These are phyloP conservation scores for Sisymbrium irio DNA, from an alignment of 345 rosid species.

Conservation along the genomic window DNA sequence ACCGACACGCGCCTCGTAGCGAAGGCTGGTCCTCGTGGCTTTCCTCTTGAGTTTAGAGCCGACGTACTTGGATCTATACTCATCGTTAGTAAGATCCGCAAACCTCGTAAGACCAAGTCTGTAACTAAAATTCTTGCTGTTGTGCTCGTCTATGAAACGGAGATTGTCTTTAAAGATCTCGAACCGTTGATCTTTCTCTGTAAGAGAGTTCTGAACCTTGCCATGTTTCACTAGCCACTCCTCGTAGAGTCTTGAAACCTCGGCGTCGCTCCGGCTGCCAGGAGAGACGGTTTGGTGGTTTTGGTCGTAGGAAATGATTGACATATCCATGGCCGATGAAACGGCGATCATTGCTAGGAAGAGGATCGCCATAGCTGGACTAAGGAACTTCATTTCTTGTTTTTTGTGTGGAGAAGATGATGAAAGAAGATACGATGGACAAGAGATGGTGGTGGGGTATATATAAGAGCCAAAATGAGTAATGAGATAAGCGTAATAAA, in stretches of 20 bases:
- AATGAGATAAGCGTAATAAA: slow-evolving; percentile 5
- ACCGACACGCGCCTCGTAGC: slow-evolving; percentile 56
- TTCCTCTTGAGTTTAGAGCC: slow-evolving; percentile 47
- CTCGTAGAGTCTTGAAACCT: slow-evolving; percentile 61
- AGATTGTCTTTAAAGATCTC: slow-evolving; percentile 80
- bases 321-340: slow-evolving; percentile 73
- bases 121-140: slow-evolving; percentile 53
- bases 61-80: slow-evolving; percentile 71
- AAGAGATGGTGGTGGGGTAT: slow-evolving; percentile 23
- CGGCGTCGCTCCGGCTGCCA: slow-evolving; percentile 56
- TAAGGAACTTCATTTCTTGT: slow-evolving; percentile 39
- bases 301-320: slow-evolving; percentile 67
- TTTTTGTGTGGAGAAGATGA: slow-evolving; percentile 14
- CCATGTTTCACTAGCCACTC: slow-evolving; percentile 72
- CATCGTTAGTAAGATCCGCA: slow-evolving; percentile 91
- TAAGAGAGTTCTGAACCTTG: slow-evolving; percentile 63
- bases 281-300: slow-evolving; percentile 30
- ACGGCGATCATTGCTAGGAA: slow-evolving; percentile 40
- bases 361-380: slow-evolving; percentile 34
- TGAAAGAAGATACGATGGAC: slow-evolving; percentile 19
- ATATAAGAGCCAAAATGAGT: slow-evolving; percentile 28
- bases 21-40: slow-evolving; percentile 38
- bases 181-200: slow-evolving; percentile 71
- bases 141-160: slow-evolving; percentile 75
- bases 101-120: slow-evolving; percentile 73